Evolutionary conservation across 495 filamentous ascomycete genomes (phyloP), one percentile per base, ranked within the genome.

Genomic region (Arthonia radiata): DNA sequence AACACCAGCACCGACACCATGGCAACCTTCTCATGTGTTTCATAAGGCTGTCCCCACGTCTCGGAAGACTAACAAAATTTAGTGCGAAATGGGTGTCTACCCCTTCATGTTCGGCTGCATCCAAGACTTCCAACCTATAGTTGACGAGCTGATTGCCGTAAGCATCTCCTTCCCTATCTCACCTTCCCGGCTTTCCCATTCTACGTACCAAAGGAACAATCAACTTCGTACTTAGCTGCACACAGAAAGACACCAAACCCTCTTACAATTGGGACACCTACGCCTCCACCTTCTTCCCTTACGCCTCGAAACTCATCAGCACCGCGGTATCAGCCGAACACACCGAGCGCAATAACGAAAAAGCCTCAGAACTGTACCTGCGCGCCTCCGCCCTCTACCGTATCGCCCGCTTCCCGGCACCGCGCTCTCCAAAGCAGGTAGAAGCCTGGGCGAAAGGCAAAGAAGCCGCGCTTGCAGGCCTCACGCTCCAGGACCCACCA

Each of bases 71-170:
- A 17, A 10, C 15, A 34, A 23, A 30, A 17, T 17, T n/a, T 30
- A 70, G 55, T 71, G 65, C 41, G 33, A 40, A 19, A 64, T 63
- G 43, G 56, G 64, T 18, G 52, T 81, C 15, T 83, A 83, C 35
- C 76, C 75, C 0, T 83, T 81, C 52, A 73, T 77, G 47, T 74
- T 79, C 40, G 67, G 70, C 12, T 43, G 50, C 0, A 56, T 58
- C 25, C 59, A 67, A 25, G 76, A 83, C 45, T 80, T 83, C 33
- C 56, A 64, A 32, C 66, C 67, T n/a, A 61, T 80, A 22, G 76
- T 80, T 30, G 33, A 59, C 12, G 45, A 62, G 18, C 40, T 81
- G 10, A 70, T 73, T 30, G 41, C 52, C 31, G 61, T 66, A 52
- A 7, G 18, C n/a, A 15, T 6, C 13, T 2, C 13, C 12, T 13